Base-by-base conservation (phyloP, 495 filamentous ascomycete species). In the Talaromyces adpressus region DNA sequence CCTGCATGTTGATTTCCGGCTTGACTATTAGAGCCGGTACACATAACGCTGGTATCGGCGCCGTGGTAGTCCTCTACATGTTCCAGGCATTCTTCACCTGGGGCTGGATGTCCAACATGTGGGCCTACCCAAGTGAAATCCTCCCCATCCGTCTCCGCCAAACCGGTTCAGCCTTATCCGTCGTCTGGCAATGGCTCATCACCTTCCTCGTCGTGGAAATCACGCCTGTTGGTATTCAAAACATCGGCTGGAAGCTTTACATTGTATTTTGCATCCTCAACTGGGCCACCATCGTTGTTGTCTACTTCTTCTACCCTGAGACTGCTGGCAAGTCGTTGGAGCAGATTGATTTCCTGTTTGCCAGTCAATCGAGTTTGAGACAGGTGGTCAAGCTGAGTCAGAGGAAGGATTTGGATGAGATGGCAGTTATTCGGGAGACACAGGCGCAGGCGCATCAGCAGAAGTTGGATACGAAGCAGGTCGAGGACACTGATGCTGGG, bases 101-200 rank as follows among this genome's bases (percentile, higher is more conserved):
- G 20, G 82, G 81, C 2, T 75, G 82, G 30, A 82, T 84, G 65
- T 82, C 81, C 7, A 78, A 78, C 61, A 82, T 79, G 39, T 90
- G 87, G 87, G 81, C 87, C 49, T 90, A 91, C 67, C 84, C 87
- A 12, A 78, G 88, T 4, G 84, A 91, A 68, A 77, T 91, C 45
- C 87, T 85, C 69, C 84, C 89, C 9, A 75, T 89, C 22, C 81
- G 87, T 62, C 81, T 85, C 25, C 81, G 89, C 67, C 81, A 84
- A 20, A 90, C 89, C 73, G 87, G 71, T 23, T 67, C 70, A 9
- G 74, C 73, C 0, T 62, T 74, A 47, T 68, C 66, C 6, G 70
- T 68, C 1, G 68, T 65, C 1, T 61, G 64, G 32, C 69, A 75
- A 56, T 75, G 74, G 74, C 63, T 75, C 18, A 71, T 64, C 49